These are phyloP conservation scores for Chlorociboria aeruginascens DNA, from an alignment of 495 filamentous ascomycete species.

Conservation along the genomic window DNA sequence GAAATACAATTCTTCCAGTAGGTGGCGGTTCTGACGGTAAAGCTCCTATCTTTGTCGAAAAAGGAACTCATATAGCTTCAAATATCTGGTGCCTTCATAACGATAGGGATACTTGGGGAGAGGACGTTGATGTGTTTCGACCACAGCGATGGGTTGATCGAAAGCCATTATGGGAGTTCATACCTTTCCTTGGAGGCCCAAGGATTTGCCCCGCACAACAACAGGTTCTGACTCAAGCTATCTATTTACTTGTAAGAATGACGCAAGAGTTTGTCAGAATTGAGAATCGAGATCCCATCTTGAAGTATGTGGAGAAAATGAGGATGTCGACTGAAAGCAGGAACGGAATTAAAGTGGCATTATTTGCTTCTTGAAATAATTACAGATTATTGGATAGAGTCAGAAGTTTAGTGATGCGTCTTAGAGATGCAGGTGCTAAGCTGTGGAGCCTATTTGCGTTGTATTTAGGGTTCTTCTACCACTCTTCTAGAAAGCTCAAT, in stretches of 20 bases:
- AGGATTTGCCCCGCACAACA: constrained; percentile 8
- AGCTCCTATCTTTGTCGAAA: constrained; percentile 31
- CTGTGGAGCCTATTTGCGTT: too few species aligned
- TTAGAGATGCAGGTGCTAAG: too few species aligned
- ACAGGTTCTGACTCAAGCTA: background rate
- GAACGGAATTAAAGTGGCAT: too few species aligned
- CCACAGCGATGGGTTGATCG: constrained; percentile 12
- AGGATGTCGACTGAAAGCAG: too few species aligned
- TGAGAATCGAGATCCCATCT: background rate
- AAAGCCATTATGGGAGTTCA: constrained; percentile 14
- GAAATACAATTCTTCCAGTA: constrained; percentile 34
- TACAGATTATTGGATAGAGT: too few species aligned
- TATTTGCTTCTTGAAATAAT: too few species aligned
- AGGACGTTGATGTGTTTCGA: constrained; percentile 22
- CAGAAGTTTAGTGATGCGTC: too few species aligned
- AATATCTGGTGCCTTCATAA: constrained; percentile 35
- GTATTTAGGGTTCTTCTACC: too few species aligned
- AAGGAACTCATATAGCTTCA: constrained; percentile 35
- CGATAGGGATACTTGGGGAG: constrained; percentile 25
- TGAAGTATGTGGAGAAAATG: too few species aligned
- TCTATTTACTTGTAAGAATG: background rate
- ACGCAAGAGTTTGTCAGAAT: background rate
- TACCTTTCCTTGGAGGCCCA: constrained; percentile 10
- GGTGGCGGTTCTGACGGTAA: constrained; percentile 38
- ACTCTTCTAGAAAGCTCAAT: too few species aligned